Percentiles rank a stretch among this genome's conserved stretches.
Conservation (phyloP, 1,284 basidiomycete species). For the Cerrena zonata region DNA sequence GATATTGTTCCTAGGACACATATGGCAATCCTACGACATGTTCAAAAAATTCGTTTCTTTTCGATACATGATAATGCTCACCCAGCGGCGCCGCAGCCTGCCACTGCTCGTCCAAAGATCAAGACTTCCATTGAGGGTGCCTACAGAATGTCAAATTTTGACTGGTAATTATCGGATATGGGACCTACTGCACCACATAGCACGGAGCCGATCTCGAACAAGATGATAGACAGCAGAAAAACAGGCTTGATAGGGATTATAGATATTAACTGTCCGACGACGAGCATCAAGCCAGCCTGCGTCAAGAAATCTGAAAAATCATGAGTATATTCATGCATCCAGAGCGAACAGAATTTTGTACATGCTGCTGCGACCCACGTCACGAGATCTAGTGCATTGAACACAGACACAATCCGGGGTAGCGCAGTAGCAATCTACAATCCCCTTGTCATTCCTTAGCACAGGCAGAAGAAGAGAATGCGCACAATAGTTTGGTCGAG, state of each 20-base stretch:
- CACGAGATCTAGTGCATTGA: conserved; percentile 29
- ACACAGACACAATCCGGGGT: conserved; percentile 37
- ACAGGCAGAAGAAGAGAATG: too few relatives aligned
- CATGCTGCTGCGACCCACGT: conserved; percentile 39
- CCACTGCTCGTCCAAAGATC: conserved; percentile 44
- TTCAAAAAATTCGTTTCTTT: conserved; percentile 5
- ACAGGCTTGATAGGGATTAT: conserved; percentile 37
- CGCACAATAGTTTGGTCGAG: conserved; percentile 7
- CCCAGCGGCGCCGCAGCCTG: conserved; percentile 34
- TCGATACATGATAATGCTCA: conserved; percentile 13
- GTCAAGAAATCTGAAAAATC: conserved; percentile 31
- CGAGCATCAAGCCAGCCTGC: conserved; percentile 20
- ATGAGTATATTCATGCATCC: too few relatives aligned
- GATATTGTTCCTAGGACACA: conserved; percentile 12
- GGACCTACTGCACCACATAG: conserved; percentile 37
- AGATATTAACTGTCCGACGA: conserved; percentile 25
- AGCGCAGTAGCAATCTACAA: conserved; percentile 30
- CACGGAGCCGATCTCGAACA: conserved; percentile 40
- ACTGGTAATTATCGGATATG: background rate
- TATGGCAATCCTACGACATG: conserved; percentile 21
- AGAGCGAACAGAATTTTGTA: conserved; percentile 1
- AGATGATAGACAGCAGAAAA: conserved; percentile 36
- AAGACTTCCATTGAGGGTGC: conserved; percentile 33
- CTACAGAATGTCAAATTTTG: background rate
- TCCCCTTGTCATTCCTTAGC: background rate